A percentile compares a stretch with the other conserved stretches of the same genome.
Conservation (phyloP, 768 basidiomycete species). For the Lepiota venenata region DNA sequence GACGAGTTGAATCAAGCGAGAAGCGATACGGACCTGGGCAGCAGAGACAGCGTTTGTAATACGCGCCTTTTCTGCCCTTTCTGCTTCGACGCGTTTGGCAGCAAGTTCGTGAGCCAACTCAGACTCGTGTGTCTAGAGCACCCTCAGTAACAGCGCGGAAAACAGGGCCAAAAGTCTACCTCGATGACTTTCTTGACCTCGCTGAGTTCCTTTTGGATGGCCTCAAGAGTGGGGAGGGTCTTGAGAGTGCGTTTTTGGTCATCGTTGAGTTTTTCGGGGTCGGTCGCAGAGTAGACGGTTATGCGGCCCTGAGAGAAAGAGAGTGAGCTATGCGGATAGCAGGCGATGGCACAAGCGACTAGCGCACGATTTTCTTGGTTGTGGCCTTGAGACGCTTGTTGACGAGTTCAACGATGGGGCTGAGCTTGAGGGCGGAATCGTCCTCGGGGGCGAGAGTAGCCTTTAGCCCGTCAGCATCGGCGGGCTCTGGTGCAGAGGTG, state of each 20-base stretch:
- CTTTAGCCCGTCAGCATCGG: slow-evolving; percentile 39
- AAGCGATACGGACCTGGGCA: slow-evolving; percentile 46
- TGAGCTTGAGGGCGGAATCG: slow-evolving; percentile 44
- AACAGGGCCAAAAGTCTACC: slow-evolving; percentile 36
- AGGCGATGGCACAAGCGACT: slow-evolving; percentile 5
- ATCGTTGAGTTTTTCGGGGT: slow-evolving; percentile 75
- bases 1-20: background rate
- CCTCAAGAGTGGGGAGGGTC: slow-evolving; percentile 73
- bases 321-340: slow-evolving; percentile 13
- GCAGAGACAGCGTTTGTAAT: slow-evolving; percentile 52
- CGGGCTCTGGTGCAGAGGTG: slow-evolving; percentile 41
- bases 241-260: slow-evolving; percentile 79
- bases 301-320: slow-evolving; percentile 57
- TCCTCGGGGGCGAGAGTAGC: slow-evolving; percentile 41
- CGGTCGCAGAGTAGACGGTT: slow-evolving; percentile 64
- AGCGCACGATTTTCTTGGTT: slow-evolving; percentile 79
- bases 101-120: slow-evolving; percentile 57
- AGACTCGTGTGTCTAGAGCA: slow-evolving; percentile 54
- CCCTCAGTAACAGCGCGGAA: slow-evolving; percentile 12
- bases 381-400: slow-evolving; percentile 74
- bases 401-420: slow-evolving; percentile 76
- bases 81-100: slow-evolving; percentile 50
- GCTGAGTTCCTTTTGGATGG: slow-evolving; percentile 74
- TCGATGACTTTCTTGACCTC: slow-evolving; percentile 85
- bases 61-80: slow-evolving; percentile 52